These are phyloP conservation scores for Wickerhamomyces silvicola DNA, from an alignment of 805 yeast genomes.

Conservation along the genomic window DNA sequence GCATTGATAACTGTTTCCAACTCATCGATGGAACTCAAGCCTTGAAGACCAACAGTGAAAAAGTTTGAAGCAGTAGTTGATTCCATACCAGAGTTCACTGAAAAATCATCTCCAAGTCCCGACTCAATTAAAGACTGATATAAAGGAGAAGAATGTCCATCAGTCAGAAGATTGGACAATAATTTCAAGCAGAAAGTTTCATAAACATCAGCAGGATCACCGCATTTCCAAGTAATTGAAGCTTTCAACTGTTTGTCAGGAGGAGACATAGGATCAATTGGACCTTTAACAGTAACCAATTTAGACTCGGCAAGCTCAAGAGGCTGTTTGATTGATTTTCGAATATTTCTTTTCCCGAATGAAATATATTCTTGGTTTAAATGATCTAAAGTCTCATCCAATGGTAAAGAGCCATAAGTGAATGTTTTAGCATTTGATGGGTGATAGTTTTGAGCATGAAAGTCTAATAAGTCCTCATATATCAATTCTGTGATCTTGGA, in stretches of 20 bases:
- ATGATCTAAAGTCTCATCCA: slow-evolving; percentile 51
- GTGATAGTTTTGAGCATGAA: slow-evolving; percentile 73
- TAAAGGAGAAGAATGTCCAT: slow-evolving; percentile 89
- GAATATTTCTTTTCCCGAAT: slow-evolving; percentile 48
- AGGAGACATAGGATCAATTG: slow-evolving; percentile 73
- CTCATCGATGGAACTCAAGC: slow-evolving; percentile 43
- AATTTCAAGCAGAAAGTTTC: slow-evolving; percentile 68
- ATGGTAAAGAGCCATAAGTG: slow-evolving; percentile 78
- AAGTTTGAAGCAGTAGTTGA: slow-evolving; percentile 69
- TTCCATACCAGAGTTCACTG: slow-evolving; percentile 85
- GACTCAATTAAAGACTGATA: slow-evolving; percentile 83
- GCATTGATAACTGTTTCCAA: slow-evolving; percentile 43
- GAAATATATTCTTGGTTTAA: slow-evolving; percentile 42
- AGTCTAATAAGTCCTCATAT: slow-evolving; percentile 70
- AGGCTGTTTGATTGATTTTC: slow-evolving; percentile 21
- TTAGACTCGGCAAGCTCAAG: slow-evolving; percentile 27
- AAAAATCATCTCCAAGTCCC: slow-evolving; percentile 78
- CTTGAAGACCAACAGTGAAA: slow-evolving; percentile 83
- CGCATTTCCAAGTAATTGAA: slow-evolving; percentile 86
- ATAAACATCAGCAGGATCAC: slow-evolving; percentile 61
- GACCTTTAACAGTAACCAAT: slow-evolving; percentile 51
- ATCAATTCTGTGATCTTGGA: slow-evolving; percentile 62
- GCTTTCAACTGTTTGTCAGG: slow-evolving; percentile 64
- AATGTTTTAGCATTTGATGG: slow-evolving; percentile 85
- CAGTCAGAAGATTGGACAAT: slow-evolving; percentile 64